Evolutionary conservation across 305 asterid species (phyloP), one percentile per base, ranked within the genome.

Genomic region (Striga hermonthica): DNA sequence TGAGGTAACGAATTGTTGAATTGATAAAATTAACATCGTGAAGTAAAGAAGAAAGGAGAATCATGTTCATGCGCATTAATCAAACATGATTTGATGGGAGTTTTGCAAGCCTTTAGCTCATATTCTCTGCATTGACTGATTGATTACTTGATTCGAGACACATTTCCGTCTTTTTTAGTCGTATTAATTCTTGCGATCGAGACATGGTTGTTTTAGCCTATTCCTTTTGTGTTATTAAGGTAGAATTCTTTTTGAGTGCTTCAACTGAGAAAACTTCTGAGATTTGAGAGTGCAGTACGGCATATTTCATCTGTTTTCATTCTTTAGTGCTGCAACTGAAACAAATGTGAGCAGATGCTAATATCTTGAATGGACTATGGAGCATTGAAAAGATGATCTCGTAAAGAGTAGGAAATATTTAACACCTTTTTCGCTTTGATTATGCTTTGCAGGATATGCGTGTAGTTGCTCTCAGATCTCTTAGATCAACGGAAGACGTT

Each of bases 401-500:
- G 31, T 22, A 22, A 22, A 22, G 2, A 22, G 31, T 22, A 0
- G 31, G 31, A 22, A 22, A 22, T 22, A 22, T 22, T 22, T 22
- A 22, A 22, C 31, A 22, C 31, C 31, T 22, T 22, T 22, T 2
- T 22, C 31, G 31, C 31, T 22, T 22, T 22, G 31, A 22, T 22
- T 22, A 22, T 22, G 31, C 31, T 22, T 22, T 2, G 31, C 80
- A 93, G 98, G 94, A 84, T 68, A 79, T 73, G 75, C 89, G 78
- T 12, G 75, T 78, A 63, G 82, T 72, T 66, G 90, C 94, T 50
- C 78, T 90, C n/a, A 82, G 62, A 75, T 72, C 83, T 57, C 84
- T 92, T 64, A 92, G 78, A 78, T 70, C 59, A 76, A 75, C 85
- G 9, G 98, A 92, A 83, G 94, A 82, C 13, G 68, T 83, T 56